Conservation (phyloP, 805 yeast genomes). For the Ogataea ramenticola region DNA sequence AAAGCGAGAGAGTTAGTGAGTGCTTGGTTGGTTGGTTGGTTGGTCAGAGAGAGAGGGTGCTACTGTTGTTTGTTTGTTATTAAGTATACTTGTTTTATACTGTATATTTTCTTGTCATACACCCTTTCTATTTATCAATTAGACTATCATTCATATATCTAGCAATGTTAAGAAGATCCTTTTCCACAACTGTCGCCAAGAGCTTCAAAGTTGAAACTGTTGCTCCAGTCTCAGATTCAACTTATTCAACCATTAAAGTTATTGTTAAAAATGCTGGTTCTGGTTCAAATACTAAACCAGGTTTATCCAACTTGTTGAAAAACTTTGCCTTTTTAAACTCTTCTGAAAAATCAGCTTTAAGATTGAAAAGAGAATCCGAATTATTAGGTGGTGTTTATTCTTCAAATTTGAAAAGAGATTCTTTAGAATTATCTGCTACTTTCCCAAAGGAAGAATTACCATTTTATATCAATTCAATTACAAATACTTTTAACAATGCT, state of each 20-base stretch:
- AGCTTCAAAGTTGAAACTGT: slow-evolving; percentile 34
- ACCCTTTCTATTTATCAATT: too few species aligned
- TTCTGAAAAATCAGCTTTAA: slow-evolving; percentile 73
- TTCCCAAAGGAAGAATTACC: slow-evolving; percentile 88
- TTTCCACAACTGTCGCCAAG: slow-evolving; percentile 34
- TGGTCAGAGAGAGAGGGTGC: too few species aligned
- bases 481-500: slow-evolving; percentile 63
- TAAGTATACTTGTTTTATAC: too few species aligned
- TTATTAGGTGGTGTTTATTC: slow-evolving; percentile 79
- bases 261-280: slow-evolving; percentile 81
- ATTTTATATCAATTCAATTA: slow-evolving; percentile 80
- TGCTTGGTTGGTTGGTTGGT: too few species aligned
- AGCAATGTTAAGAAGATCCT: slow-evolving; percentile 4
- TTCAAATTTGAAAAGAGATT: slow-evolving; percentile 73
- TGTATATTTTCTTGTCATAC: too few species aligned
- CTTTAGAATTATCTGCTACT: slow-evolving; percentile 68
- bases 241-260: slow-evolving; percentile 70
- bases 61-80: too few species aligned
- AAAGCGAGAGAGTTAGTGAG: neutral
- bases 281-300: slow-evolving; percentile 49
- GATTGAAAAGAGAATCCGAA: slow-evolving; percentile 92
- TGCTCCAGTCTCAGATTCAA: slow-evolving; percentile 43
- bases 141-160: too few species aligned
- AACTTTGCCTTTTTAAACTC: slow-evolving; percentile 83
- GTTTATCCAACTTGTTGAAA: slow-evolving; percentile 79